Conservation (phyloP, 2,329 filamentous ascomycete genomes). For the Colletotrichum sp. region DNA sequence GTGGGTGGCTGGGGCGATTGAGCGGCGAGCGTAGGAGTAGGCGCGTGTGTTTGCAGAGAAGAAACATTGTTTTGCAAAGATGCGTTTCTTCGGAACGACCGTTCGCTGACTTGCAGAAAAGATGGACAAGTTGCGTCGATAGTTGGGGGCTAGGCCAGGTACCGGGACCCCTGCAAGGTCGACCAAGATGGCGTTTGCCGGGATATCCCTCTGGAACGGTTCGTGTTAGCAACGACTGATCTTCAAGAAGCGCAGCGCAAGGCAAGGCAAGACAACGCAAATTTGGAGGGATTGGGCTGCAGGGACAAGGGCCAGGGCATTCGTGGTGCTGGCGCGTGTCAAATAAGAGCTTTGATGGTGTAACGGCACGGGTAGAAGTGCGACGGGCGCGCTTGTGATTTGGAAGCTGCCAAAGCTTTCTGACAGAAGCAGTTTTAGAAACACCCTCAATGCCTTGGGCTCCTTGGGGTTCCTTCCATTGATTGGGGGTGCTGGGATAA, state of each 20-base stretch:
- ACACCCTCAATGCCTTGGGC: background rate
- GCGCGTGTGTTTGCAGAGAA: constrained; percentile 18
- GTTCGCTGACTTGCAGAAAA: background rate
- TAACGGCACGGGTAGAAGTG: constrained; percentile 6
- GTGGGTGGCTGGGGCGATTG: background rate
- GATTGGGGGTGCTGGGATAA: background rate
- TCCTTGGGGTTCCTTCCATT: background rate
- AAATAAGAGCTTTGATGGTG: constrained; percentile 12
- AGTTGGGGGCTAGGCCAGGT: background rate
- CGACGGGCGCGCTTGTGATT: constrained; percentile 11
- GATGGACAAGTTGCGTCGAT: background rate
- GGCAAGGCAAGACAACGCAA: background rate
- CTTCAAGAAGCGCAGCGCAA: background rate
- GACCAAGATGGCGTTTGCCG: background rate
- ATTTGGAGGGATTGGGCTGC: background rate
- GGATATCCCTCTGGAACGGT: background rate
- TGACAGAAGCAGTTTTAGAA: constrained; percentile 22
- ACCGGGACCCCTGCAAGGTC: background rate
- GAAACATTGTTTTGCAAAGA: constrained; percentile 19
- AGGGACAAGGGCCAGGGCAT: background rate
- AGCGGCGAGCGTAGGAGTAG: constrained; percentile 5
- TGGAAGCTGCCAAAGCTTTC: constrained; percentile 22
- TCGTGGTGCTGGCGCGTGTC: constrained; percentile 9
- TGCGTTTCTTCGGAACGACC: constrained; percentile 14
- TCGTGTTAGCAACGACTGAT: background rate